These are phyloP conservation scores for Arthromyces matolae DNA, from an alignment of 768 basidiomycete genomes.

Conservation along the genomic window DNA sequence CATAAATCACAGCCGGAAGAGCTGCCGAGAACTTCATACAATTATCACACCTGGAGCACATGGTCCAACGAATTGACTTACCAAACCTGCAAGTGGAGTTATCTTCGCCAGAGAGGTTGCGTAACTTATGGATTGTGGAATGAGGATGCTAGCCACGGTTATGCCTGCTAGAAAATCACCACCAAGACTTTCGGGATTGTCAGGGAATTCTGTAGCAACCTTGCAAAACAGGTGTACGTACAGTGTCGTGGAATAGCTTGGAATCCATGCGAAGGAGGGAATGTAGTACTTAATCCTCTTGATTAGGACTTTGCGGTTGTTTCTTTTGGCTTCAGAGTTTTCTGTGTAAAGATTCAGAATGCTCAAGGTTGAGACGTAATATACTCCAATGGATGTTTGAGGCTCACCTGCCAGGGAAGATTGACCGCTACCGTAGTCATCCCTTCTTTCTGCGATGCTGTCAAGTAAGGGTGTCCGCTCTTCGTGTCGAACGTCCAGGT, in stretches of 20 bases:
- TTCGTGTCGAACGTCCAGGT: conserved; percentile 18
- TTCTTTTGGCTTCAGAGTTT: conserved; percentile 7
- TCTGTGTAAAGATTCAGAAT: too few species aligned
- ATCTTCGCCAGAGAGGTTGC: conserved; percentile 84
- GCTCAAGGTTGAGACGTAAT: neutral
- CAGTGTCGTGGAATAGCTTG: conserved; percentile 67
- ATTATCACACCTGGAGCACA: neutral
- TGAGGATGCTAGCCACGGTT: conserved; percentile 80
- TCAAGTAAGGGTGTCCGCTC: conserved; percentile 35
- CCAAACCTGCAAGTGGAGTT: conserved; percentile 81
- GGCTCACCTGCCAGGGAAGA: conserved; percentile 21
- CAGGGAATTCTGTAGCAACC: neutral
- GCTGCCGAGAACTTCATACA: conserved; percentile 68
- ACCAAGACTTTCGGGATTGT: conserved; percentile 25
- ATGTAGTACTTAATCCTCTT: conserved; percentile 70
- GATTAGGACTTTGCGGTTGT: conserved; percentile 29
- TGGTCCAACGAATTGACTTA: conserved; percentile 31
- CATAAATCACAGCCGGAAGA: conserved; percentile 85
- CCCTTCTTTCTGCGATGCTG: conserved; percentile 15
- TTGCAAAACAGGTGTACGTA: conserved; percentile 29
- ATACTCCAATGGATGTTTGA: neutral
- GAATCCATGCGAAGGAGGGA: conserved; percentile 77
- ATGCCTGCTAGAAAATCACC: conserved; percentile 80
- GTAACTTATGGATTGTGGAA: conserved; percentile 89
- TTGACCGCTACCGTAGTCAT: conserved; percentile 26